Evolutionary conservation across 352 stramenopile species (phyloP).

Genomic region (Thalassiosira ordinaria): DNA sequence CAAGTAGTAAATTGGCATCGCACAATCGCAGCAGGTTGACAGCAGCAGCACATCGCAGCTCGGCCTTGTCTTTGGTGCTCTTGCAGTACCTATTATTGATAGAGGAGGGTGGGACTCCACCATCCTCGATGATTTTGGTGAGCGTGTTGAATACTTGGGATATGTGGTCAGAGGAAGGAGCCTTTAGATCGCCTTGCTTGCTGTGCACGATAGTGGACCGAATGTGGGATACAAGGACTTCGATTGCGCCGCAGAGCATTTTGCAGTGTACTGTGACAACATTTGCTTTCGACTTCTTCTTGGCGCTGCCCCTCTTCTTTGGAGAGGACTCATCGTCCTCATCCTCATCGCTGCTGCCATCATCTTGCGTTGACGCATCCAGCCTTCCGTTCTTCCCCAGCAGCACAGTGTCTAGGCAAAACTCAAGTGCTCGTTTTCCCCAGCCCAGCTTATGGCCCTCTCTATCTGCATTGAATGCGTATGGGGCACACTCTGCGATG

Average conservation of each 20-base stretch:
- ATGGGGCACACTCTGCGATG: conserved; percentile 67
- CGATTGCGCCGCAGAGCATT: conserved; percentile 71
- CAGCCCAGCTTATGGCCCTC: conserved; percentile 31
- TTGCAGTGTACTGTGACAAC: conserved; percentile 61
- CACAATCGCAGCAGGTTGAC: conserved; percentile 75
- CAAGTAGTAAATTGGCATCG: conserved; percentile 67
- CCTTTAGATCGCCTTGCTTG: conserved; percentile 25
- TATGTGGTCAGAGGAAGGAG: conserved; percentile 39
- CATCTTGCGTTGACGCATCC: conserved; percentile 31
- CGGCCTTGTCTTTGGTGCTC: conserved; percentile 58
- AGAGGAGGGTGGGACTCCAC: conserved; percentile 64
- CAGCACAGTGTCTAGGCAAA: conserved; percentile 60
- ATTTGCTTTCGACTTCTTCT: conserved; percentile 30
- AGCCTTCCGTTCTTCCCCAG: conserved; percentile 47
- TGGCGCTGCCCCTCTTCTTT: conserved; percentile 4
- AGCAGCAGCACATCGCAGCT: conserved; percentile 68
- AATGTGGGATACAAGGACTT: conserved; percentile 75
- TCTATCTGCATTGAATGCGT: conserved; percentile 54
- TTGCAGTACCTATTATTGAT: conserved; percentile 62
- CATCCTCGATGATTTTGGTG: conserved; percentile 66
- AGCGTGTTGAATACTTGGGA: conserved; percentile 62
- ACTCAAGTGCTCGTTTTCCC: conserved; percentile 49
- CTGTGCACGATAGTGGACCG: conserved; percentile 54
- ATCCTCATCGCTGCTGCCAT: conserved; percentile 29
- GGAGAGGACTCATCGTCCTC: conserved; percentile 42